phyloP scores from a whole-genome alignment of 345 rosid species.

The Acer campestre region DNA sequence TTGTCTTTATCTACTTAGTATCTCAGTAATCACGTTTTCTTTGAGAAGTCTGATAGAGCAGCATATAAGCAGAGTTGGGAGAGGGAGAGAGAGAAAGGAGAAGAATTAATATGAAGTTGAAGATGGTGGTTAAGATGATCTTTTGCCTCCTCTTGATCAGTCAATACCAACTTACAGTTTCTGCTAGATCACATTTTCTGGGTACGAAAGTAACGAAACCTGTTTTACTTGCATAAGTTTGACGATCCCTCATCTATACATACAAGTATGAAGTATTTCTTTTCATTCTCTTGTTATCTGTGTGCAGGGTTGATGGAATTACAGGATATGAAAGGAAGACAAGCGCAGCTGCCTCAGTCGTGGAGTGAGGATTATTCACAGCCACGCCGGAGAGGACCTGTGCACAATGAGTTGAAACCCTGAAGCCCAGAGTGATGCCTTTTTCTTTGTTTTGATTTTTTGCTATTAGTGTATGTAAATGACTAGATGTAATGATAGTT shows the following conservation, averaged over 20 bases:
- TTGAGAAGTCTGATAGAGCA: background rate
- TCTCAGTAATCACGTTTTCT: background rate
- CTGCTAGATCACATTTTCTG: constrained; percentile 18
- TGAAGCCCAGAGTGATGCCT: constrained; percentile 26
- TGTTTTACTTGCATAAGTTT: background rate
- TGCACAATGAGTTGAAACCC: constrained; percentile 34
- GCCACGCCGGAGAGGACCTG: constrained; percentile 22
- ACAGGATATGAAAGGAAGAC: constrained; percentile 1
- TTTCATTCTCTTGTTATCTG: background rate
- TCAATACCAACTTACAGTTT: constrained; percentile 11
- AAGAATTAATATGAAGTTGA: constrained; percentile 22
- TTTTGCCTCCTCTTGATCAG: constrained; percentile 22
- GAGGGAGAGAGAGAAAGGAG: constrained; percentile 10
- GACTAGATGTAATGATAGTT: background rate
- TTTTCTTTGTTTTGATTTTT: background rate
- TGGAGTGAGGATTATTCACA: constrained; percentile 35
- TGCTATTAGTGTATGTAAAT: background rate
- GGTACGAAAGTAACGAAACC: constrained; percentile 18
- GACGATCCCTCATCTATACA: background rate
- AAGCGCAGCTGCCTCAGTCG: constrained; percentile 4
- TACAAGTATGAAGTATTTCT: too few species aligned
- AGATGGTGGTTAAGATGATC: constrained; percentile 17
- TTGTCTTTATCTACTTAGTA: constrained; percentile 15
- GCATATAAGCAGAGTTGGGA: constrained; percentile 8
- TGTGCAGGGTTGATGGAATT: constrained; percentile 19